Base-by-base conservation (phyloP, 2,329 filamentous ascomycete genomes). In the Trichoderma brevicompactum region DNA sequence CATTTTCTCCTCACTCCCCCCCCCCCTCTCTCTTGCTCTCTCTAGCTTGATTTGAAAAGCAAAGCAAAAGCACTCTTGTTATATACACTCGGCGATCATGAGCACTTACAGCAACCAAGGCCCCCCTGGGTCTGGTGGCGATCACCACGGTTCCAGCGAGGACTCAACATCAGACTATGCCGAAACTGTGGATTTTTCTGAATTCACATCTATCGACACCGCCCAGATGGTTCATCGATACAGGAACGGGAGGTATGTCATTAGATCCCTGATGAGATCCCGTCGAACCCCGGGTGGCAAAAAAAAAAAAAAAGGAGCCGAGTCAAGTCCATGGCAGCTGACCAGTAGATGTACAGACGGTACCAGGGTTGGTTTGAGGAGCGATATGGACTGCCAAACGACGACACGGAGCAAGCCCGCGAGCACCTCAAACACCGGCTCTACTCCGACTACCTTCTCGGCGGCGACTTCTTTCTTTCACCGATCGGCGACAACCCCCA, bases 301-400 rank as follows among this genome's bases (percentile, higher is more conserved):
- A 17, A 13, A 43, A 38, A 12, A 7, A 61, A 61, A 49, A 23
- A 49, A 36, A 28, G 43, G 34, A 44, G 46, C 59, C 38, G 23
- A 23, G 48, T 34, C 48, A 62, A 53, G 59, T 46, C 32, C n/a
- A 10, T 55, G 32, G 48, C 10, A 23, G 59, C 48, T 62, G 48
- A 62, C 38, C 12, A 23, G 28, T 19, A 49, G 28, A 17, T 28
- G 23, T 28, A 28, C 17, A 82, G 83, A 65, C 79, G 82, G 44
- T 85, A 84, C 68, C 82, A 85, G 70, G 77, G 76, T 36, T 82
- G 82, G 66, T 73, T 79, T 3, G 77, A 79, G 40, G 80, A 79
- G 8, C 76, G 79, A 53, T 85, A 84, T 68, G 81, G 81, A 36
- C 71, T 84, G 17, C 82, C 82, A n/a, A 85, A 85, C 68, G 82